Evolutionary conservation across 2,329 filamentous ascomycete genomes (phyloP), one percentile per base, ranked within the genome.

Genomic region (Cladosporium sp.): DNA sequence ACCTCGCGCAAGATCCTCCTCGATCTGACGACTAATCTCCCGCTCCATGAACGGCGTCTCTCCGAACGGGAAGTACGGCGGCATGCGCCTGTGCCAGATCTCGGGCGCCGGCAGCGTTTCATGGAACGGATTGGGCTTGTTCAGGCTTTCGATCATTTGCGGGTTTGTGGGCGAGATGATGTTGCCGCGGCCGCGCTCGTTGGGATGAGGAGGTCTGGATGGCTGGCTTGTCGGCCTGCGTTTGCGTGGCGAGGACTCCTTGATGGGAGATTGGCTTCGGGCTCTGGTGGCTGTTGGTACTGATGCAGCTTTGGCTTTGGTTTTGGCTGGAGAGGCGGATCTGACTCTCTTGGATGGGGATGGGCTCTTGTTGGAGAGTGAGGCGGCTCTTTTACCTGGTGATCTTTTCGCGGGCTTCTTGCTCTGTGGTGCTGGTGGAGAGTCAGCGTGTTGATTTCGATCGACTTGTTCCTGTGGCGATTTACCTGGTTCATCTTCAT

Each of bases 41-140:
- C 67, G 56, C 67, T 72, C 70, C 69, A 73, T 72, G 40, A 68
- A 69, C 35, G 71, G 70, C 49, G 73, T 76, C 65, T 76, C 74
- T 31, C 73, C 74, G 31, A 75, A 76, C 6, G 71, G 69, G 61
- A 76, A 76, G 58, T 65, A 69, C 3, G 69, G 66, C 31, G 73
- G 70, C 69, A 74, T 74, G 29, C 70, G 68, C 21, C 72, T 67
- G 58, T 75, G 70, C 74, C 74, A 76, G 44, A 72, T 62, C 46
- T 75, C 73, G 0, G 68, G 64, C 3, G 65, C 67, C 5, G 74
- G 73, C 66, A 76, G 68, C 16, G 66, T 68, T 56, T 73, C 70
- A 65, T 69, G 70, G 68, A 74, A 75, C 0, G 71, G 72, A 55
- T 74, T 75, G 31, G 67, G 55, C 44, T 58, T 64, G 28, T 62